Evolutionary conservation across 352 stramenopile species (phyloP), one percentile per base, ranked within the genome.

Genomic region (Poterioochromonas sp.): DNA sequence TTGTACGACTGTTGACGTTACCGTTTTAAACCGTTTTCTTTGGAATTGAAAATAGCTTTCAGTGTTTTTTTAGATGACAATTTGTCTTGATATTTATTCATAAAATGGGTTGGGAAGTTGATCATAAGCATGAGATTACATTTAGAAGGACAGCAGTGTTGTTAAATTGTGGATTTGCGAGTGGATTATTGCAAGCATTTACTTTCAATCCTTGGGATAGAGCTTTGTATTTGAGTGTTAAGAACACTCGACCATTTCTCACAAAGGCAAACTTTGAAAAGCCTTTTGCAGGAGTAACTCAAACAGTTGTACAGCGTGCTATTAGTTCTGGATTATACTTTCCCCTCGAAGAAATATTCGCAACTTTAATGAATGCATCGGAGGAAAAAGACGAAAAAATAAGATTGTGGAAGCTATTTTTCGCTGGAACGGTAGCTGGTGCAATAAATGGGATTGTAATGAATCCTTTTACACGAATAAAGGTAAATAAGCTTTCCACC

Each of bases 201-300:
- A 71, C 87, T 18, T 87, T 87, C 69, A 87, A 86, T 79, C 84
- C 84, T 1, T 86, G 80, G 60, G 84, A 88, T 77, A 76, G 83
- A 71, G 84, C 84, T 0, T 70, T 88, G 0, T 88, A 88, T 62
- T 76, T 88, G 26, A 84, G 76, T 34, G 82, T 88, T 11, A 87
- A 81, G 35, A 79, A 88, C 60, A 37, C 77, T n/a, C 68, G 64
- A 62, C 77, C 69, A 29, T 88, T 88, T 78, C 64, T 88, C 44
- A 29, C 41, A 26, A 15, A 5, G n/a, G 79, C 76, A 43, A 87
- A 87, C 73, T 88, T 85, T 68, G 49, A 26, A n/a, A 80, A 78
- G 32, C 84, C 84, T 18, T 85, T 86, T 69, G 43, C 58, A 20
- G 84, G 84, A 2, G 85, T 87, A 63, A 79, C 81, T 32, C 83